A percentile compares a stretch with the other conserved stretches of the same genome.
These are phyloP conservation scores for Xylaria bambusicola DNA, from an alignment of 495 filamentous ascomycete species.

Conservation along the genomic window DNA sequence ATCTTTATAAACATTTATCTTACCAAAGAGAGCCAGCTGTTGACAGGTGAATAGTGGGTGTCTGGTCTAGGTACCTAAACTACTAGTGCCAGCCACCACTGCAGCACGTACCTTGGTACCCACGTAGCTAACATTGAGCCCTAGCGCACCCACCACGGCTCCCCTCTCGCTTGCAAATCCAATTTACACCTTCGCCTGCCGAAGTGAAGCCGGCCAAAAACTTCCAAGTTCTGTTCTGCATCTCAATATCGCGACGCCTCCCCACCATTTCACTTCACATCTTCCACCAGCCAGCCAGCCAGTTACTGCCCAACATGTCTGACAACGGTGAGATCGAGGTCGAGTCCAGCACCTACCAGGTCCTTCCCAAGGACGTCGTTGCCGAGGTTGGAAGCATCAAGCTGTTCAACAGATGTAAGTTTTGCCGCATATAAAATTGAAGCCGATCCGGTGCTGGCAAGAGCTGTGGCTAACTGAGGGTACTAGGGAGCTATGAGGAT, in stretches of 20 bases:
- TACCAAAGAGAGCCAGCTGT: neutral
- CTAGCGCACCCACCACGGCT: constrained; percentile 27
- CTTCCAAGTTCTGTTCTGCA: constrained; percentile 26
- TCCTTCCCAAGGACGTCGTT: constrained; percentile 93
- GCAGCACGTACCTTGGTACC: neutral
- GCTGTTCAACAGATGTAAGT: constrained; percentile 76
- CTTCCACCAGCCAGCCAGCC: constrained; percentile 21
- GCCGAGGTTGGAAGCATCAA: constrained; percentile 90
- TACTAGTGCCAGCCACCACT: too few relatives aligned
- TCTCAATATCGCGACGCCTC: constrained; percentile 37
- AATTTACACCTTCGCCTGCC: constrained; percentile 26
- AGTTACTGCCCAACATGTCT: constrained; percentile 71
- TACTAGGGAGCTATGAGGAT: constrained; percentile 85
- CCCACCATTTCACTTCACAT: constrained; percentile 36
- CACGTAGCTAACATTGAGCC: constrained; percentile 10
- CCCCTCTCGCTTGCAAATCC: constrained; percentile 38
- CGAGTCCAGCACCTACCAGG: constrained; percentile 70
- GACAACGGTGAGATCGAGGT: constrained; percentile 94
- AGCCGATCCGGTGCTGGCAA: constrained; percentile 4
- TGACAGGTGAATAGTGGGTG: neutral
- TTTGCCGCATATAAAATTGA: neutral
- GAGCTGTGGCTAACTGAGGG: constrained; percentile 31
- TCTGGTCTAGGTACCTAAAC: neutral
- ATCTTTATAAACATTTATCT: too few relatives aligned
- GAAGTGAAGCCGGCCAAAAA: constrained; percentile 37